Base-by-base conservation (phyloP, 331 rosid species). In the Dryas integrifolia region DNA sequence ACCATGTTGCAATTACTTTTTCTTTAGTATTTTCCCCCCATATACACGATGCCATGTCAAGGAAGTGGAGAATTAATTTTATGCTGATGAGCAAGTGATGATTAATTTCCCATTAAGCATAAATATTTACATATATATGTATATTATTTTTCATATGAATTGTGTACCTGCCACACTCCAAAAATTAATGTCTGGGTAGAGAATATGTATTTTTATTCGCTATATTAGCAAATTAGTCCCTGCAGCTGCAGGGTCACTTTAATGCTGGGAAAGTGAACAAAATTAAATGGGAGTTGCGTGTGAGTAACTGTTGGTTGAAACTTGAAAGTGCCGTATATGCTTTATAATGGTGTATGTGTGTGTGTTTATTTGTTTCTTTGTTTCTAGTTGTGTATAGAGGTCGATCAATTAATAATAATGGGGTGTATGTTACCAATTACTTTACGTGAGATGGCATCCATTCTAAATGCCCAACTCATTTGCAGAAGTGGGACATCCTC, bases 391-490 rank as follows among this genome's bases (percentile, higher is more conserved):
- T 18, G 16, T 72, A 63, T 72, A 26, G 35, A 38, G 75, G 68
- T 60, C 50, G 39, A 72, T 44, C 58, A 30, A 30, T 30, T 30
- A 30, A 30, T 30, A 30, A 30, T 76, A 35, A 50, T 52, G 40
- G 75, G 11, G 60, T 30, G 26, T 6, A 49, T 41, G 63, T 24
- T 9, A 26, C 55, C 75, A 59, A 58, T 30, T 30, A 59, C 78
- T 75, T 75, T 75, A 56, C 77, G 69, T 69, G 73, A 69, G 43
- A 64, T 60, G 64, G 80, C 77, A 75, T 80, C 77, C 74, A 75
- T 75, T 64, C 53, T 41, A 35, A 40, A 5, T 45, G 69, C 62
- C 76, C 45, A 43, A 72, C 16, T 78, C 78, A 58, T 45, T 75
- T 65, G 30, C 74, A 48, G 38, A 49, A 60, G 76, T 79, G 79